A percentile compares a stretch with the other conserved stretches of the same genome.
These are phyloP conservation scores for Penstemon davidsonii DNA, from an alignment of 257 asterid genomes.

Conservation along the genomic window DNA sequence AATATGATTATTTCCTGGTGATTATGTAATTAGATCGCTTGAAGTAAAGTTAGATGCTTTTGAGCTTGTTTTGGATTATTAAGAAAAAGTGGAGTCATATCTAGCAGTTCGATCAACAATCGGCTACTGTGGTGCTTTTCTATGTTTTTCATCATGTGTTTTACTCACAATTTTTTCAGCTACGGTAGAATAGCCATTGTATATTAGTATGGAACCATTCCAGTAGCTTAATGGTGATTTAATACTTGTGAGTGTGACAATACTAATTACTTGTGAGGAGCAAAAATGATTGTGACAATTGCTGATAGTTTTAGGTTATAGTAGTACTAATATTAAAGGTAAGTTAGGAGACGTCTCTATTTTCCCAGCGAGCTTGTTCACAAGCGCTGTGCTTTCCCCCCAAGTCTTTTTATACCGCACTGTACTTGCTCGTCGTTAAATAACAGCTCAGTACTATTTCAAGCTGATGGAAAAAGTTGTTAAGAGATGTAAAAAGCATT, in stretches of 20 bases:
- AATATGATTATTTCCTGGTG: neutral
- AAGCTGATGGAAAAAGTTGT: slow-evolving; percentile 13
- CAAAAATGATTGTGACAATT: neutral
- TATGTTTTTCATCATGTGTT: neutral
- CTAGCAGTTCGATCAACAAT: too few relatives aligned
- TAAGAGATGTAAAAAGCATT: slow-evolving; percentile 1
- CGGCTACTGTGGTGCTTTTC: slow-evolving; percentile 1
- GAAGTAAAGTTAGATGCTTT: neutral
- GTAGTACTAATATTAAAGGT: neutral
- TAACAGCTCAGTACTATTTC: neutral
- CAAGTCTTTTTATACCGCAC: too few relatives aligned
- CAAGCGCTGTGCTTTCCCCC: too few relatives aligned
- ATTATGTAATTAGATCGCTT: neutral
- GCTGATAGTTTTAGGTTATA: slow-evolving; percentile 8
- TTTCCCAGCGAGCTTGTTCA: too few relatives aligned
- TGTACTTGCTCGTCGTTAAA: neutral
- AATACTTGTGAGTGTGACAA: too few relatives aligned
- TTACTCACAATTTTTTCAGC: slow-evolving; percentile 16
- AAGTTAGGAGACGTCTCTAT: too few relatives aligned
- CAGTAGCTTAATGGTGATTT: too few relatives aligned
- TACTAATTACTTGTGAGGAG: neutral
- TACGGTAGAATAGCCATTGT: neutral
- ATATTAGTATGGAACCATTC: too few relatives aligned
- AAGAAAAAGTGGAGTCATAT: too few relatives aligned
- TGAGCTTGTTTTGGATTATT: slow-evolving; percentile 7